phyloP scores from a whole-genome alignment of 2,329 filamentous ascomycete species.

The Stachybotrys elegans region DNA sequence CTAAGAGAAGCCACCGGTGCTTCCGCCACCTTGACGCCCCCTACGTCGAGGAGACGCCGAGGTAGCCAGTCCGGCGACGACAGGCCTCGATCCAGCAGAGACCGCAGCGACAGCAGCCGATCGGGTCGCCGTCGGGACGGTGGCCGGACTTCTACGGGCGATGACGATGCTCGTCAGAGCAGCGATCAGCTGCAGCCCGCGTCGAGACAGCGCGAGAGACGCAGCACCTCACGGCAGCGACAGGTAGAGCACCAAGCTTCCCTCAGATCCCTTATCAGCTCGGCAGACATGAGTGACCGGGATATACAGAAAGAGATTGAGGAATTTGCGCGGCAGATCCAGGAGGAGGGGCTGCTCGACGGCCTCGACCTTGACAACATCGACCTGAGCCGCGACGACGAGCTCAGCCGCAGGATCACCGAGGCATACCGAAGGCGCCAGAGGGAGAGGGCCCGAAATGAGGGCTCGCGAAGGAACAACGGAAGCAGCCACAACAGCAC shows the following conservation, averaged over 20 bases:
- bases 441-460: conserved; percentile 50
- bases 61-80: conserved; percentile 30
- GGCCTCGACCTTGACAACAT: conserved; percentile 86
- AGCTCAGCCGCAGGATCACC: conserved; percentile 84
- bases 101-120: conserved; percentile 23
- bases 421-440: conserved; percentile 80
- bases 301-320: conserved; percentile 86
- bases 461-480: conserved; percentile 39
- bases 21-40: conserved; percentile 20
- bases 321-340: conserved; percentile 83
- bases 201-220: conserved; percentile 26
- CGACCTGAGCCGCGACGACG: conserved; percentile 78
- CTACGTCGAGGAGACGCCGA: conserved; percentile 21
- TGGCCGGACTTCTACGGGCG: conserved; percentile 15
- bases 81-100: conserved; percentile 23
- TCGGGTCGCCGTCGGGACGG: conserved; percentile 18
- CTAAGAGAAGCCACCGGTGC: conserved; percentile 60
- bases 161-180: conserved; percentile 18
- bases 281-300: conserved; percentile 68
- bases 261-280: conserved; percentile 76
- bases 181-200: conserved; percentile 33
- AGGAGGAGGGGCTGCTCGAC: conserved; percentile 81
- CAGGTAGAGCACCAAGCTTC: conserved; percentile 87
- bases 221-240: conserved; percentile 45
- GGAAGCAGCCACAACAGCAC: conserved; percentile 26